Evolutionary conservation across 495 filamentous ascomycete genomes (phyloP), one percentile per base, ranked within the genome.

Genomic region (Beverwykella pulmonaria): DNA sequence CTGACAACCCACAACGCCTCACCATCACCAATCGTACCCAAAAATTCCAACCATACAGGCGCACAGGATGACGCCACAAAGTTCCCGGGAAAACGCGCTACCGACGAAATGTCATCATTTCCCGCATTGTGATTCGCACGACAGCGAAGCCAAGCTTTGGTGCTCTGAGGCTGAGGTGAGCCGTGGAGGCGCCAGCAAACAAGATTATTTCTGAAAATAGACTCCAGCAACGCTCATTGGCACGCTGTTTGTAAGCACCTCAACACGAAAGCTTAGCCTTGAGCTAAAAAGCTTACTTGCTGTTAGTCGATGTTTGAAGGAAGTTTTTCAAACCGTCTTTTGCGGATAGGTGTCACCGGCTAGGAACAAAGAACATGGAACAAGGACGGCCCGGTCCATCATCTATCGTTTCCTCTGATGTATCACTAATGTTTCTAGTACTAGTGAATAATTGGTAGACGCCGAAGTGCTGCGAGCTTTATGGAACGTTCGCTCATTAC

Each of bases 181-280:
- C 6, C 17, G 41, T 30, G 8, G 20, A 3, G 47, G 29, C n/a
- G n/a, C 39, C 39, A 36, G 26, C 60, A 63, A 63, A 50, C 36
- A 34, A 36, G 39, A n/a, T n/a, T 30, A 36, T 26, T 44, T 36
- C 61, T 58, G 26, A 50, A 64, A 64, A 64, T 48, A 57, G 44
- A 34, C 60, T 4, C 22, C 17, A 8, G 17, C n/a, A 1, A 5
- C 52, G 17, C 23, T 58, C 32, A 64, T 64, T 64, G 52, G 61
- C 36, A 20, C 14, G 26, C 36, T 64, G 61, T 64, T 64, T 64
- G 61, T 64, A 56, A 64, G 61, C 61, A 19, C 39, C 25, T 27
- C n/a, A 53, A 52, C 41, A 25, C 25, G 32, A 55, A 63, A 63
- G 60, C 60, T 63, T 63, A 27, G 29, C 2, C 20, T 36, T n/a